Base-by-base conservation (phyloP, 78 protist genomes). In the Isochrysis galbana region DNA sequence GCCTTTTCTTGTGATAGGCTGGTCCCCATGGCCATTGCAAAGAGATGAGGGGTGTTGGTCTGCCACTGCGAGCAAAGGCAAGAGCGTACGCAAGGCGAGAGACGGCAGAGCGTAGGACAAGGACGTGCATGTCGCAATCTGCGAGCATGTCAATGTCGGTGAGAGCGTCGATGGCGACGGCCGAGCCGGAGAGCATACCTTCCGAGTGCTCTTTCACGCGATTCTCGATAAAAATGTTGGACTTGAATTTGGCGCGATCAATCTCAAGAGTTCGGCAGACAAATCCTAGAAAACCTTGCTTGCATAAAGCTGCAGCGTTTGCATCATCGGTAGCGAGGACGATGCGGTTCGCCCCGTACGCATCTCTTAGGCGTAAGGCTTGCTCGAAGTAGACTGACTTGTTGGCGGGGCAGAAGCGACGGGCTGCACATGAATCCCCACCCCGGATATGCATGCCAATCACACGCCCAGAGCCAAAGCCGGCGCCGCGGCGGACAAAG, bases 401-500 rank as follows among this genome's bases (percentile, higher is more conserved):
- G 82, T 72, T 72, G 42, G 10, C 10, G 42, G 82, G 82, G 82
- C 82, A 72, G 42, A 19, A 72, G n/a, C 82, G 36, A 23, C 82
- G 14, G 32, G 26, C 42, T 38, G n/a, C 42, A 19, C 82, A 72
- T 14, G 82, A 72, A 42, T 72, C 82, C 46, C 82, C 82, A 21
- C 82, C 42, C 32, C 82, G 82, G 82, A 72, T 72, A 14, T 72
- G 82, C 36, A 72, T 72, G 42, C 82, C 82, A 42, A 72, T 72
- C 21, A 36, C 42, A n/a, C n/a, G n/a, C n/a, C n/a, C n/a, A n/a
- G n/a, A n/a, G n/a, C n/a, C n/a, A n/a, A n/a, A n/a, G 67, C 67
- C 67, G 67, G 10, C 67, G 67, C 67, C 67, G 67, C 67, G 67
- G 67, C 67, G 67, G 32, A 54, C 67, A 19, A 19, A 10, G 32